Base-by-base conservation (phyloP, 805 yeast species). In the Zygosaccharomyces bisporus region DNA sequence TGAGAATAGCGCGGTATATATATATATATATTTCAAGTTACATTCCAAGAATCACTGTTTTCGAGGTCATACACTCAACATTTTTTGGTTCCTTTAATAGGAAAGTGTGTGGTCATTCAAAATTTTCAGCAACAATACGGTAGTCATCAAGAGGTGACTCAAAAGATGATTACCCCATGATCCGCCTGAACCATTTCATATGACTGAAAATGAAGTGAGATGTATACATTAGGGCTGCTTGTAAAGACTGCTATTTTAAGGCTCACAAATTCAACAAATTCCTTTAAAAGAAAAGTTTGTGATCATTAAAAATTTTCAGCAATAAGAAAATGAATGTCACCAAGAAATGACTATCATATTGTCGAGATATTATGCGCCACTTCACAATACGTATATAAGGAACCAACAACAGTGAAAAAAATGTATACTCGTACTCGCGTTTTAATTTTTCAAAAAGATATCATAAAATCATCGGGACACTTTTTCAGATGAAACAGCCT, bases 401-500 rank as follows among this genome's bases (percentile, higher is more conserved):
- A 21, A 21, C 25, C 8, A 21, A 21, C 25, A 21, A 21, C 9
- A 21, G 25, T 21, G 8, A 21, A 21, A 21, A 21, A 21, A 9
- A 6, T 21, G 25, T 21, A 21, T 6, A 21, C 8, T 21, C 25
- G 25, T 9, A 21, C 25, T 21, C 25, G 6, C 25, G 25, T 21
- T 6, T 21, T 21, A 21, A 21, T 21, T 21, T 21, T 21, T 21
- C 25, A 9, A 6, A 9, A 21, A 9, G 25, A 21, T 21, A 21
- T 9, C 25, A 21, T 21, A 32, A 32, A n/a, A 32, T 14, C 19
- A 9, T 21, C 25, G 25, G 25, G 25, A 32, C 9, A 32, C 34
- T 32, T 14, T 16, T 14, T 9, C 23, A 6, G 18, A 50, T 44
- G 49, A 25, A 27, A 12, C 43, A 38, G 14, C 52, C 54, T 6